Evolutionary conservation across 495 filamentous ascomycete species (phyloP).

Genomic region (Bacidia gigantensis): DNA sequence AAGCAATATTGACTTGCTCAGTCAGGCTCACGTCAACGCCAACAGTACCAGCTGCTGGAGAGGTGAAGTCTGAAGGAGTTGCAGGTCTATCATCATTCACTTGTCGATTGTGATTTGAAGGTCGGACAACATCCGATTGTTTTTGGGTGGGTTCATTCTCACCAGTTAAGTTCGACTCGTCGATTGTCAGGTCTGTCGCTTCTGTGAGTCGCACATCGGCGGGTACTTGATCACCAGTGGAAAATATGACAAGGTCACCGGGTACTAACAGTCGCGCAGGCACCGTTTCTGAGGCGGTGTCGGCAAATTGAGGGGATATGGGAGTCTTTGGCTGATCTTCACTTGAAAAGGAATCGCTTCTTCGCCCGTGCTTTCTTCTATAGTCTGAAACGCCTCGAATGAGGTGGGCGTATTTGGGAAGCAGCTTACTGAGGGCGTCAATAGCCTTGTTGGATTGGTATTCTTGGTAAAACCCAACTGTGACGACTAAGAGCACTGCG

Average conservation of each 20-base stretch:
- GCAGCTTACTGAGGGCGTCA: slow-evolving; percentile 83
- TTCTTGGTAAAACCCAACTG: slow-evolving; percentile 93
- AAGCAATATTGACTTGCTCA: slow-evolving; percentile 74
- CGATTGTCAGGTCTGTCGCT: slow-evolving; percentile 76
- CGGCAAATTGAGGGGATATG: slow-evolving; percentile 33
- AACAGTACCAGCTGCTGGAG: slow-evolving; percentile 45
- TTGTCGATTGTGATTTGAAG: slow-evolving; percentile 7
- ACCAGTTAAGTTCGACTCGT: slow-evolving; percentile 93
- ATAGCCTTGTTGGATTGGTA: slow-evolving; percentile 96
- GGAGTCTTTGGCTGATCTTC: slow-evolving; percentile 22
- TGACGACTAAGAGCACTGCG: slow-evolving; percentile 92
- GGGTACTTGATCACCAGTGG: slow-evolving; percentile 90
- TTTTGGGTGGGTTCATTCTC: slow-evolving; percentile 89
- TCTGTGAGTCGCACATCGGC: slow-evolving; percentile 91
- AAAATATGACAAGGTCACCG: slow-evolving; percentile 83
- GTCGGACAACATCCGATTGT: slow-evolving; percentile 43
- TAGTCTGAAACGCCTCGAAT: slow-evolving; percentile 45
- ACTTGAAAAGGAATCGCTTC: slow-evolving; percentile 10
- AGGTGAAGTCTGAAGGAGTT: slow-evolving; percentile 44
- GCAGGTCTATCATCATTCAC: slow-evolving; percentile 28
- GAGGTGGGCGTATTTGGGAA: slow-evolving; percentile 86
- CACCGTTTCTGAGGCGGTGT: slow-evolving; percentile 67
- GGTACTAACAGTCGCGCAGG: slow-evolving; percentile 77
- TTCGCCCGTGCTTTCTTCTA: slow-evolving; percentile 18
- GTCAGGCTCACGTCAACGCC: slow-evolving; percentile 51